Conservation (phyloP, 1,139 yeast species). For the Saccharomyces hybrid region DNA sequence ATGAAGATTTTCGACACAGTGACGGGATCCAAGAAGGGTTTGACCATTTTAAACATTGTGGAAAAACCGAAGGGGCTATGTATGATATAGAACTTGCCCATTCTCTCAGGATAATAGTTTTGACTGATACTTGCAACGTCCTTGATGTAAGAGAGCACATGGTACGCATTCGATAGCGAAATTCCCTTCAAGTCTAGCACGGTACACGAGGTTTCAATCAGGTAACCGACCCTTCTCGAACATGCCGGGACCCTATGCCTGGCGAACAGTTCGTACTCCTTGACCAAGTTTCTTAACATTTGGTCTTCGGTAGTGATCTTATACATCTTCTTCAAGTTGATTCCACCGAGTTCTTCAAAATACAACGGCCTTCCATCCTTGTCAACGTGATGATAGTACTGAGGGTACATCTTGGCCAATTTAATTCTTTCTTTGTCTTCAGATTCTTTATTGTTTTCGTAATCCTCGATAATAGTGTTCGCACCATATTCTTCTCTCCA, state of each 20-base stretch:
- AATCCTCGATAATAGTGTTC: conserved; percentile 74
- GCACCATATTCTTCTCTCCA: conserved; percentile 86
- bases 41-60: conserved; percentile 79
- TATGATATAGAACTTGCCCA: conserved; percentile 91
- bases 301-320: conserved; percentile 88
- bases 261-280: conserved; percentile 91
- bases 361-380: conserved; percentile 93
- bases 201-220: conserved; percentile 91
- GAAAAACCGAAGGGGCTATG: conserved; percentile 95
- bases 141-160: conserved; percentile 75
- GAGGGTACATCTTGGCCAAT: conserved; percentile 85
- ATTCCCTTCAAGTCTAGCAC: conserved; percentile 90
- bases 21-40: conserved; percentile 90
- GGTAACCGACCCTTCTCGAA: conserved; percentile 64
- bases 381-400: conserved; percentile 92
- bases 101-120: conserved; percentile 93
- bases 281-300: conserved; percentile 85
- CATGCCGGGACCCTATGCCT: conserved; percentile 82
- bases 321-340: conserved; percentile 80
- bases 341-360: conserved; percentile 83
- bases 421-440: conserved; percentile 56
- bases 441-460: conserved; percentile 34
- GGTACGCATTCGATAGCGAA: conserved; percentile 69
- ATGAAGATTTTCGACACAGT: conserved; percentile 90
- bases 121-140: conserved; percentile 92